Evolutionary conservation across 345 rosid species (phyloP), one percentile per base, ranked within the genome.

Genomic region (Corchorus olitorius): DNA sequence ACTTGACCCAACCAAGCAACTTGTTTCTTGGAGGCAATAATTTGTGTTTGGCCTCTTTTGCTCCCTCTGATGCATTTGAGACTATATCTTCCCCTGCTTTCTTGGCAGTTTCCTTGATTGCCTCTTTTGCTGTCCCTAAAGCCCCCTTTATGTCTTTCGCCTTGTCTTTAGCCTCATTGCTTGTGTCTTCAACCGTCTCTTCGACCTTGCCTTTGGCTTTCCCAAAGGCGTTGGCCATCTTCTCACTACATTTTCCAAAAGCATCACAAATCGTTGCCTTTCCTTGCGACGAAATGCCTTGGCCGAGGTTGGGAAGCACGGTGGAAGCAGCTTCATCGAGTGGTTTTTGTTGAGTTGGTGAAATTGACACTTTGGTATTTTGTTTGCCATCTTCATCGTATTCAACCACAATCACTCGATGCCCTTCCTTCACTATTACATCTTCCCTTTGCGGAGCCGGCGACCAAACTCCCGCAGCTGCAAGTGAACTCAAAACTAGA

Each of bases 341-440:
- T 53, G 45, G 16, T 8, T 54, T 54, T 55, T 65, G 56, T 22
- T 62, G 27, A 0, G 83, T 81, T 0, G 89, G 86, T 1, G 97
- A 87, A 80, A 91, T 81, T 2, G 84, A 88, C 34, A 89, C 83
- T 79, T 91, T 91, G 53, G 94, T 91, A 66, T 86, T 92, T 53
- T 74, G 87, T 62, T 89, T 84, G 16, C 90, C 93, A 43, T 82
- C 77, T 50, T 89, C 75, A 11, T 92, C 97, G 63, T 79, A 89
- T 83, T 91, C 93, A 12, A 93, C 94, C 3, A 90, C 89, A 6
- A 93, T 84, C 3, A 87, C 86, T 16, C 87, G 81, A 61, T 89
- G 94, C 4, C 93, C 98, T 49, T 87, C 91, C 81, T 89, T 91
- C 14, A 91, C 83, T 27, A 89, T 85, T 17, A 89, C 90, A 46